Evolutionary conservation across 164 flowering plant genomes (phyloP).

Genomic region (Dillenia turbinata): DNA sequence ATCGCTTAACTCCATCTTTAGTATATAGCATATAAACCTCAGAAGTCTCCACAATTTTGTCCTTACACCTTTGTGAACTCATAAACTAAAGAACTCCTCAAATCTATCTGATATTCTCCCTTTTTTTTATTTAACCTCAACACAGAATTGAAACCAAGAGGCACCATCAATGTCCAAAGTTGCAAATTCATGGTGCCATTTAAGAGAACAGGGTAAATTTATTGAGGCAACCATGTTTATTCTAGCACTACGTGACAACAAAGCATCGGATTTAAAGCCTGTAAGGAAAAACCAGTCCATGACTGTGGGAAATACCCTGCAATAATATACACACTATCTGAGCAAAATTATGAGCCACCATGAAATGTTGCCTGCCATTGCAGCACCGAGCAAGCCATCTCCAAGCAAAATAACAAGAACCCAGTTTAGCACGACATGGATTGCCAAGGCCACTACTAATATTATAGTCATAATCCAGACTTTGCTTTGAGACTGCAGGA

Average conservation of each 20-base stretch:
- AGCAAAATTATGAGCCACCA: conserved; percentile 38
- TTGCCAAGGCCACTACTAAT: conserved; percentile 17
- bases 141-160: conserved; percentile 1
- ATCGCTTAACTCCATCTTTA: too few relatives aligned
- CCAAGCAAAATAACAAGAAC: conserved; percentile 29
- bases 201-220: too few relatives aligned
- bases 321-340: conserved; percentile 32
- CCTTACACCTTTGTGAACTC: too few relatives aligned
- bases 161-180: conserved; percentile 1
- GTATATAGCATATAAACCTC: too few relatives aligned
- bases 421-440: conserved; percentile 42
- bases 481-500: conserved; percentile 50
- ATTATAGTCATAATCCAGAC: conserved; percentile 46
- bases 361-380: conserved; percentile 38
- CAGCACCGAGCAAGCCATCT: conserved; percentile 41
- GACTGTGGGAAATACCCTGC: conserved; percentile 39
- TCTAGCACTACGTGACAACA: too few relatives aligned
- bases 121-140: too few relatives aligned
- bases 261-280: conserved; percentile 23
- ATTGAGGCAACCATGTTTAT: too few relatives aligned
- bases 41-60: too few relatives aligned
- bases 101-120: too few relatives aligned
- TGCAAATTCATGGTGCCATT: conserved; percentile 7
- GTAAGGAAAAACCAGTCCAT: conserved; percentile 47
- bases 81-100: too few relatives aligned